Percentiles rank a stretch among this genome's conserved stretches.
These are phyloP conservation scores for Tetracladium setigerum DNA, from an alignment of 495 filamentous ascomycete species.

Conservation along the genomic window DNA sequence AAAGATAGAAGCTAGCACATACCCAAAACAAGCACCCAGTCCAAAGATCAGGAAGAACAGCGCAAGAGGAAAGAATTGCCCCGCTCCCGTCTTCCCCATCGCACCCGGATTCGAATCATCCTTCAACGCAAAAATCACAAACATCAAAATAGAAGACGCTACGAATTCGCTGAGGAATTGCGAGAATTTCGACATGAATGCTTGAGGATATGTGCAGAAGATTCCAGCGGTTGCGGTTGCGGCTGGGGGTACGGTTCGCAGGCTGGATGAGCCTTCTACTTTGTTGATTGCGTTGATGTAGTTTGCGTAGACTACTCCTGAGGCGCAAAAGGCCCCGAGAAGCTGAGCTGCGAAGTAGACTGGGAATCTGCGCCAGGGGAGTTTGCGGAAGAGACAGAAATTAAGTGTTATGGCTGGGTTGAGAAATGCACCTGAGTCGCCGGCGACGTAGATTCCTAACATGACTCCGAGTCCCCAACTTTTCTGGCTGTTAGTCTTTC, in stretches of 20 bases:
- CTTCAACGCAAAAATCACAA: slow-evolving; percentile 59
- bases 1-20: neutral
- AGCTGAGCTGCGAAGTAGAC: slow-evolving; percentile 45
- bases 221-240: slow-evolving; percentile 53
- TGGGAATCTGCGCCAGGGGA: slow-evolving; percentile 57
- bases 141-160: slow-evolving; percentile 53
- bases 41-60: slow-evolving; percentile 61
- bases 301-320: slow-evolving; percentile 49
- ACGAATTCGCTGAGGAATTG: slow-evolving; percentile 62
- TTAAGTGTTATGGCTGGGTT: slow-evolving; percentile 60
- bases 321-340: slow-evolving; percentile 45
- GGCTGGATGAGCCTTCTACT: slow-evolving; percentile 37
- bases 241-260: slow-evolving; percentile 29
- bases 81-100: slow-evolving; percentile 29
- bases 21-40: slow-evolving; percentile 57
- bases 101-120: slow-evolving; percentile 46
- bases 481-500: neutral
- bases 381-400: slow-evolving; percentile 52
- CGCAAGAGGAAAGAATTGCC: slow-evolving; percentile 42
- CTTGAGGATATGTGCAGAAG: slow-evolving; percentile 58
- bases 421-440: slow-evolving; percentile 52
- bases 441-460: slow-evolving; percentile 56
- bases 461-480: slow-evolving; percentile 45
- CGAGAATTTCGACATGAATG: slow-evolving; percentile 49
- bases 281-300: slow-evolving; percentile 46